Evolutionary conservation across 805 yeast genomes (phyloP).

Genomic region (Lipomyces chichibuensis): DNA sequence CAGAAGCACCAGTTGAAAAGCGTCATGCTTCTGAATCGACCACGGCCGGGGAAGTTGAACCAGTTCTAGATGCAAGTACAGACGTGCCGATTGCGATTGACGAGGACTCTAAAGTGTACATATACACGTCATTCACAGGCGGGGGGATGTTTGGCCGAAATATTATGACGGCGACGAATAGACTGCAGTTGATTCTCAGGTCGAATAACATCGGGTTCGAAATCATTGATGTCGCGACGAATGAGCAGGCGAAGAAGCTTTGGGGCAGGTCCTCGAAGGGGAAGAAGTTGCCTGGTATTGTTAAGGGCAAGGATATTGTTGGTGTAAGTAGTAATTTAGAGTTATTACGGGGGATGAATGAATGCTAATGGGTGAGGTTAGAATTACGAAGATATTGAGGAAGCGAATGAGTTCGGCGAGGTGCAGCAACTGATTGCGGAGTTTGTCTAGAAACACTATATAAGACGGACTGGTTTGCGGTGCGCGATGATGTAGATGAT

Average conservation of each 20-base stretch:
- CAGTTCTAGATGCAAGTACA: not conserved
- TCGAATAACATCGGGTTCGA: conserved; percentile 72
- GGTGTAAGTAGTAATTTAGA: conserved; percentile 51
- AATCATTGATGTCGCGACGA: conserved; percentile 81
- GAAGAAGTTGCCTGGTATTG: conserved; percentile 78
- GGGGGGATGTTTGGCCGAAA: conserved; percentile 62
- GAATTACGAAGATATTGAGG: conserved; percentile 79
- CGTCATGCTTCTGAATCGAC: not conserved
- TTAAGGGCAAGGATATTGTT: conserved; percentile 78
- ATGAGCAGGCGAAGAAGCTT: conserved; percentile 77
- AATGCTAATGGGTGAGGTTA: not conserved
- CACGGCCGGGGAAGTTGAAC: not conserved
- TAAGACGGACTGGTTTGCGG: not conserved
- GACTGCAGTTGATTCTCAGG: conserved; percentile 70
- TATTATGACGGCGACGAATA: conserved; percentile 73
- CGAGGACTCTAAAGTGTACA: conserved; percentile 50
- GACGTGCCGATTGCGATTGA: not conserved
- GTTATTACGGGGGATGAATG: not conserved
- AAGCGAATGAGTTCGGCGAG: conserved; percentile 66
- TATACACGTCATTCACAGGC: conserved; percentile 86
- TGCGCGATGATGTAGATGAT: too few relatives aligned
- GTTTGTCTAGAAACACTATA: too few relatives aligned
- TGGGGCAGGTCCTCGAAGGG: conserved; percentile 80
- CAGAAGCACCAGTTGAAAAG: not conserved
- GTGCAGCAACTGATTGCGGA: conserved; percentile 35